phyloP scores from a whole-genome alignment of 176 grass and related monocot species.

The Saccharum spontaneum region DNA sequence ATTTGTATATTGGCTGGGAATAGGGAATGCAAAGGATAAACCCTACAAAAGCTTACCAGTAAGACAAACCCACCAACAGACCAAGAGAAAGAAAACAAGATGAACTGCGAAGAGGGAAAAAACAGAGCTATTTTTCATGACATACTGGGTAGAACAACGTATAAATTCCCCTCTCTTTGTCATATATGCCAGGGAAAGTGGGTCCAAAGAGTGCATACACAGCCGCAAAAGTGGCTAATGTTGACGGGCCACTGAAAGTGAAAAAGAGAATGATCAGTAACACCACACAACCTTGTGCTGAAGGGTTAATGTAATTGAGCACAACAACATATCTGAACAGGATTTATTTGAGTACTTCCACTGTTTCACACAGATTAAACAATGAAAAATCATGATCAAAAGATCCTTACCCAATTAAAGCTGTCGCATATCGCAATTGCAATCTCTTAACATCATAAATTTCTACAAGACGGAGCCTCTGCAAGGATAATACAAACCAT shows the following conservation, averaged over 20 bases:
- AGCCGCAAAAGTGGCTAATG: slow-evolving; percentile 81
- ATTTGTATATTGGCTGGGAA: slow-evolving; percentile 80
- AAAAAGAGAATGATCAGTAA: slow-evolving; percentile 39
- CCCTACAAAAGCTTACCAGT: slow-evolving; percentile 54
- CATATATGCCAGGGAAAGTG: slow-evolving; percentile 93
- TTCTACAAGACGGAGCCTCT: slow-evolving; percentile 89
- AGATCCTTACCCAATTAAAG: slow-evolving; percentile 85
- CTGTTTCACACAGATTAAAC: background rate
- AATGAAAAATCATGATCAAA: background rate
- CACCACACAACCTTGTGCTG: slow-evolving; percentile 12
- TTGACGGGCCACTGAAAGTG: slow-evolving; percentile 73
- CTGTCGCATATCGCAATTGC: slow-evolving; percentile 83
- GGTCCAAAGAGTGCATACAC: slow-evolving; percentile 95
- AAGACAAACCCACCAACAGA: slow-evolving; percentile 33
- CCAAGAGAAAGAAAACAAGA: slow-evolving; percentile 17
- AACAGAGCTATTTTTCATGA: slow-evolving; percentile 17
- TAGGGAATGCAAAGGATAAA: slow-evolving; percentile 91
- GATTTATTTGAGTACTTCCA: background rate
- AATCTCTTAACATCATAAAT: slow-evolving; percentile 93
- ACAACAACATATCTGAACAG: background rate
- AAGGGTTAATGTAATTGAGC: slow-evolving; percentile 12
- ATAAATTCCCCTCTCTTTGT: slow-evolving; percentile 92
- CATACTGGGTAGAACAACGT: slow-evolving; percentile 98
- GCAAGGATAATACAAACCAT: slow-evolving; percentile 11
- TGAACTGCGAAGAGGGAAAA: background rate